Conservation (phyloP, 257 asterid species). For the Capsicum pubescens region DNA sequence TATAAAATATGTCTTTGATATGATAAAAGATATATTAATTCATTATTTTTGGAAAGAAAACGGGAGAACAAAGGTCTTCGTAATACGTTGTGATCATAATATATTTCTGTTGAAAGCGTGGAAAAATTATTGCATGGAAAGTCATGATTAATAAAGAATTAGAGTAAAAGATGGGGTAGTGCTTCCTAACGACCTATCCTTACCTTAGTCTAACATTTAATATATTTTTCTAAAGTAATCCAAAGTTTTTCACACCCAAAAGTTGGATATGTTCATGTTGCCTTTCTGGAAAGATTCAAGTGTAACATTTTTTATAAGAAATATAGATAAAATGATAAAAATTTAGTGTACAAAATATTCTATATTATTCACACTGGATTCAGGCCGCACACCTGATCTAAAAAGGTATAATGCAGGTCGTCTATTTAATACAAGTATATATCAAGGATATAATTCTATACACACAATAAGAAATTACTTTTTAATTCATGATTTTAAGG, state of each 20-base stretch:
- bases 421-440: too few relatives aligned
- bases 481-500: background rate
- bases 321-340: background rate
- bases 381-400: background rate
- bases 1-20: background rate
- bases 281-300: background rate
- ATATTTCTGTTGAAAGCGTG: background rate
- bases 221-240: background rate
- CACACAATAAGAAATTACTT: background rate
- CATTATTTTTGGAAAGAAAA: background rate
- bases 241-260: constrained; percentile 14
- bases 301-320: background rate
- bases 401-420: background rate
- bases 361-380: background rate
- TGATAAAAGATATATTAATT: background rate
- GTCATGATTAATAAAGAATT: background rate
- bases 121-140: background rate
- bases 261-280: background rate
- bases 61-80: background rate
- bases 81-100: background rate
- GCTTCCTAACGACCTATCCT: background rate
- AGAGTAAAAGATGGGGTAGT: background rate
- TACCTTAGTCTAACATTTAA: background rate
- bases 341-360: background rate
- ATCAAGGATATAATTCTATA: too few relatives aligned